Evolutionary conservation across 2,329 filamentous ascomycete genomes (phyloP).

Genomic region (Nothophaeocryptopus gaeumannii): DNA sequence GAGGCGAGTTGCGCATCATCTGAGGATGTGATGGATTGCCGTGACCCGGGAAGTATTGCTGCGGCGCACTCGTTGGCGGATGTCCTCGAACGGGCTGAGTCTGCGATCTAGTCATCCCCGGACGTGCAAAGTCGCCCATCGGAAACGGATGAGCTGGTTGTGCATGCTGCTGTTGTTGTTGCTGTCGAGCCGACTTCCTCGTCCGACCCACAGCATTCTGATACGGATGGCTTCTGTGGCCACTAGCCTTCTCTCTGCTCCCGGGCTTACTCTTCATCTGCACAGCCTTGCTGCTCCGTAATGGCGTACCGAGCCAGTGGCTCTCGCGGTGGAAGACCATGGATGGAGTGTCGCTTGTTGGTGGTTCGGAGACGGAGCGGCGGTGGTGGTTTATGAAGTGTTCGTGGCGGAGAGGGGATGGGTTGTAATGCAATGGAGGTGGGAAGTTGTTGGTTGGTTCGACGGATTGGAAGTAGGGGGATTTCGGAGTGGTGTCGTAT

Average conservation of each 20-base stretch:
- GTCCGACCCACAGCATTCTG: not conserved
- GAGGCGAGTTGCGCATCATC: not conserved
- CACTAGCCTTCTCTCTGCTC: conserved; percentile 7
- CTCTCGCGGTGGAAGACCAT: conserved; percentile 27
- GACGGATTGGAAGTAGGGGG: conserved; percentile 27
- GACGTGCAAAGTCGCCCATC: conserved; percentile 12
- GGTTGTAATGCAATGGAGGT: conserved; percentile 3
- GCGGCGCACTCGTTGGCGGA: conserved; percentile 20
- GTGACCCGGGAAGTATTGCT: conserved; percentile 7
- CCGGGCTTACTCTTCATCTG: conserved; percentile 14
- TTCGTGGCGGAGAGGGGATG: conserved; percentile 14
- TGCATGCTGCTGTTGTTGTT: conserved; percentile 5
- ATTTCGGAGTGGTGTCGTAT: conserved; percentile 9
- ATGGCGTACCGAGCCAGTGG: conserved; percentile 21
- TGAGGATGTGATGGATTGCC: too few species aligned
- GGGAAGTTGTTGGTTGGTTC: conserved; percentile 8
- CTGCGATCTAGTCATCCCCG: conserved; percentile 11
- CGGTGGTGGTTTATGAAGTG: conserved; percentile 15
- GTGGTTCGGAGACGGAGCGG: conserved; percentile 29
- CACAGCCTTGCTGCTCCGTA: conserved; percentile 2
- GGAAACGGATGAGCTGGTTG: conserved; percentile 4
- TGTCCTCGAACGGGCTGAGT: conserved; percentile 15
- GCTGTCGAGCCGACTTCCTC: not conserved
- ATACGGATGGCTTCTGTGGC: conserved; percentile 15
- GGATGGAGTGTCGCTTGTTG: conserved; percentile 15